Evolutionary conservation across 192 early-diverging fungal genomes (phyloP), one percentile per base, ranked within the genome.

Genomic region (Spizellomyces sp.): DNA sequence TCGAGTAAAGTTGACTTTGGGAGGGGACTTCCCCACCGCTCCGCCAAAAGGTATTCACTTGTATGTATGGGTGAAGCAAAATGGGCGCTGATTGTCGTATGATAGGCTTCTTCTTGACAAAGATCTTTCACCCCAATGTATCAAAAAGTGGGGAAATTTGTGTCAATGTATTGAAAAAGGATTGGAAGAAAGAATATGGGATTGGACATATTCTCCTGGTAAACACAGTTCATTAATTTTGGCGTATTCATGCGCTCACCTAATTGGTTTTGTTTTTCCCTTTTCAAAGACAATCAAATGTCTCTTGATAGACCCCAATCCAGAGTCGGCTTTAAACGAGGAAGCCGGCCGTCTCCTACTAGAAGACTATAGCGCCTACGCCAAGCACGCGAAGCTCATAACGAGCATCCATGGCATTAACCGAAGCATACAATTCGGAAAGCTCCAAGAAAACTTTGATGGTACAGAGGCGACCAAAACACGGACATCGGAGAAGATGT

Each of bases 81-180:
- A n/a, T 54, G 17, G 50, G 50, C 50, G 14, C 17, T 12, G 4
- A 12, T n/a, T 54, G 14, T 54, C 17, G 44, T 10, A 15, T 42
- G 15, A 64, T 64, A 92, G 91, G 91, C 9, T 81, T 70, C 69
- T 96, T 98, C 80, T 58, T 90, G 9, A 98, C 96, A 48, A 96
- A 95, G 75, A 96, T 98, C 12, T 98, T 98, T 75, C 96, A 98
- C 76, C 96, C 96, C 6, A 98, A 98, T 73, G 94, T 98, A 0
- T 90, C 94, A 2, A 77, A 86, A 50, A 73, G 78, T 22, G 96
- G 96, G 21, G 95, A 97, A 70, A 93, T 98, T 70, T 98, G 96
- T 77, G 95, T 98, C 54, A 95, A 89, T 74, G 95, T 95, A 9
- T 83, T 98, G 36, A 98, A 98, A 69, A 95, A 92, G 75, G 96